Conservation (phyloP, 2,329 filamentous ascomycete species). For the Microcyclospora tardicrescens region DNA sequence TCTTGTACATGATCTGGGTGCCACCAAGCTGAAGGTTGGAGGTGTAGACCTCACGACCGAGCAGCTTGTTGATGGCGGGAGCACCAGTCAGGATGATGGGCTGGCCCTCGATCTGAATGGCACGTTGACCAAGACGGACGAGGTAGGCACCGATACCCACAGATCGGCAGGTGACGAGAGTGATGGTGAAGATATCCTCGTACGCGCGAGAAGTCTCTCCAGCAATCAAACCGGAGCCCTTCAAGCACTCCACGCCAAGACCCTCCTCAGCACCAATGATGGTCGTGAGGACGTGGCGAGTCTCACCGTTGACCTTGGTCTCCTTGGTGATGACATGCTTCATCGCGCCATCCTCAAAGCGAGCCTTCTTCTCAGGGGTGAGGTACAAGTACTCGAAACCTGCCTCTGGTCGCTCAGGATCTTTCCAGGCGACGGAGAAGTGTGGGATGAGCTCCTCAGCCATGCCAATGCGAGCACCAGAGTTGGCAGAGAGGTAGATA, state of each 20-base stretch:
- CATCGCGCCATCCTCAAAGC: conserved; percentile 65
- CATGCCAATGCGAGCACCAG: conserved; percentile 90
- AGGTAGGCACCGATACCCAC: conserved; percentile 99
- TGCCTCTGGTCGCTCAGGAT: conserved; percentile 61
- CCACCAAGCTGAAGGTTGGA: conserved; percentile 98
- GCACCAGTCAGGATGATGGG: conserved; percentile 98
- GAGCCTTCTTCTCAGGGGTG: conserved; percentile 70
- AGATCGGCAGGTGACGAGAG: conserved; percentile 91
- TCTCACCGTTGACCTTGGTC: conserved; percentile 74
- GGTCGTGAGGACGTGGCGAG: conserved; percentile 84
- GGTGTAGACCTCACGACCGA: conserved; percentile 96
- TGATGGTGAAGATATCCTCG: conserved; percentile 98
- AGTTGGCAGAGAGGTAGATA: conserved; percentile 97
- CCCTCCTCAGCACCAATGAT: conserved; percentile 89
- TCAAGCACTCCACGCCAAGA: conserved; percentile 91
- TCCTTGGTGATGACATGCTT: conserved; percentile 79
- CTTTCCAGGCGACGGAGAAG: conserved; percentile 96
- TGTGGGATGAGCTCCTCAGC: conserved; percentile 93
- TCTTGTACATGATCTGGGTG: conserved; percentile 99
- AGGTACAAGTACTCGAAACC: conserved; percentile 98
- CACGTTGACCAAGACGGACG: conserved; percentile 93
- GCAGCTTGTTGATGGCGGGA: conserved; percentile 91
- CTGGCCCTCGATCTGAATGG: conserved; percentile 96
- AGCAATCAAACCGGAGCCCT: conserved; percentile 93
- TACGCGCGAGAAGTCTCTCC: conserved; percentile 95